Percentiles rank a stretch among this genome's conserved stretches.
phyloP scores from a whole-genome alignment of 2,329 filamentous ascomycete genomes.

The Pseudodiploospora longispora region DNA sequence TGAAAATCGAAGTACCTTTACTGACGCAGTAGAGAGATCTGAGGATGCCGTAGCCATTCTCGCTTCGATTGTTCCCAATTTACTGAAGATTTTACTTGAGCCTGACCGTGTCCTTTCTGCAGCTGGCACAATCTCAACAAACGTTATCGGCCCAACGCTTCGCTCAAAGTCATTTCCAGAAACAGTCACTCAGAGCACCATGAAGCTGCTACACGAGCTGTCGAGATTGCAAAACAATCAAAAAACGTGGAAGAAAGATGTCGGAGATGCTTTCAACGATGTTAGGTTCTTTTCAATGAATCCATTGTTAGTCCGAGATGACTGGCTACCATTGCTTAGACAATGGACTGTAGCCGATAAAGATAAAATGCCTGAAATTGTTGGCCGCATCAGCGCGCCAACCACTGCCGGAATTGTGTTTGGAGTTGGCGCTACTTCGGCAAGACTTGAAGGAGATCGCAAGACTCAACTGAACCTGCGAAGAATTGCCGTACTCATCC shows the following conservation, averaged over 20 bases:
- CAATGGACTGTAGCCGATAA: slow-evolving; percentile 85
- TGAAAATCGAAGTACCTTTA: slow-evolving; percentile 28
- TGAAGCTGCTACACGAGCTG: slow-evolving; percentile 70
- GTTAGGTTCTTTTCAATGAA: slow-evolving; percentile 71
- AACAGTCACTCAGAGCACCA: slow-evolving; percentile 63
- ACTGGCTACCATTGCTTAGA: slow-evolving; percentile 76
- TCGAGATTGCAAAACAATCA: slow-evolving; percentile 70
- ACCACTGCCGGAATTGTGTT: slow-evolving; percentile 96
- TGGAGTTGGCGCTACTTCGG: slow-evolving; percentile 91
- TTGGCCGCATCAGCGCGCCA: slow-evolving; percentile 71
- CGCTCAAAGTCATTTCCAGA: slow-evolving; percentile 82
- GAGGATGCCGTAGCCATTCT: slow-evolving; percentile 77
- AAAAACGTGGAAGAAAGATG: slow-evolving; percentile 88
- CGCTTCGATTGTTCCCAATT: slow-evolving; percentile 66
- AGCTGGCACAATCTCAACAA: slow-evolving; percentile 72
- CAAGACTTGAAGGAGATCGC: slow-evolving; percentile 87
- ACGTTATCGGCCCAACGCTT: slow-evolving; percentile 72
- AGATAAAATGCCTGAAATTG: slow-evolving; percentile 73
- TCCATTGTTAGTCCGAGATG: slow-evolving; percentile 54
- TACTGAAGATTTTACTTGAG: slow-evolving; percentile 77
- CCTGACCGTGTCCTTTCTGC: slow-evolving; percentile 74
- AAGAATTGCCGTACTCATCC: slow-evolving; percentile 68
- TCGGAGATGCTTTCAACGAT: slow-evolving; percentile 88
- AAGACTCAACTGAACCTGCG: slow-evolving; percentile 86
- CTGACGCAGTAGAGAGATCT: slow-evolving; percentile 39